Conservation (phyloP, 1,284 basidiomycete genomes). For the Cerioporus squamosus region DNA sequence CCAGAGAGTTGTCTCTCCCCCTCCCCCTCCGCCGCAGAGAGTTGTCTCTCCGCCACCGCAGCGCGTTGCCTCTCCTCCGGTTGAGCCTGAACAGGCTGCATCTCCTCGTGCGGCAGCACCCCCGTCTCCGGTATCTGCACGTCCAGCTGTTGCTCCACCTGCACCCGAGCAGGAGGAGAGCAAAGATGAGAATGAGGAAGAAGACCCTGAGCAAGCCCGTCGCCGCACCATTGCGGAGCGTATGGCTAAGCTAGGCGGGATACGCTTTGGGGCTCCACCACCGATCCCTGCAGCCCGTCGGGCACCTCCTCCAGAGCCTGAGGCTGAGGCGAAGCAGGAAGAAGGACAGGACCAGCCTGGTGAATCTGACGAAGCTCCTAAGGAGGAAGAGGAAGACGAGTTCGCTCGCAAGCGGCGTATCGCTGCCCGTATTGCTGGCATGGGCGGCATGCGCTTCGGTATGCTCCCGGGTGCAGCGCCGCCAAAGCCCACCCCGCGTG, state of each 20-base stretch:
- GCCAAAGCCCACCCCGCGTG: slow-evolving; percentile 18
- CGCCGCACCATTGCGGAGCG: slow-evolving; percentile 75
- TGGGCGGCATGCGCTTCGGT: slow-evolving; percentile 80
- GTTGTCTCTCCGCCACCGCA: slow-evolving; percentile 14
- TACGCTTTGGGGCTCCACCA: slow-evolving; percentile 65
- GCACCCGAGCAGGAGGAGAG: slow-evolving; percentile 4
- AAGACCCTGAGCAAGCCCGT: slow-evolving; percentile 52
- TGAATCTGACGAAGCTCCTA: slow-evolving; percentile 37
- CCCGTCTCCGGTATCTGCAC: not conserved
- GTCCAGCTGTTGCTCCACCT: not conserved
- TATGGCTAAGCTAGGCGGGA: slow-evolving; percentile 79
- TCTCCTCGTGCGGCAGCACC: slow-evolving; percentile 6
- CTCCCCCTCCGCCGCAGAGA: slow-evolving; percentile 14
- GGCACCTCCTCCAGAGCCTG: slow-evolving; percentile 36
- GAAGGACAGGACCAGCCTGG: slow-evolving; percentile 22
- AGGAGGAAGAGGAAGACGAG: slow-evolving; percentile 63
- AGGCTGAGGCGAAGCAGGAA: slow-evolving; percentile 42
- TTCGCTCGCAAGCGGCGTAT: slow-evolving; percentile 70
- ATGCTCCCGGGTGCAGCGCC: slow-evolving; percentile 55
- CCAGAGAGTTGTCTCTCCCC: slow-evolving; percentile 8
- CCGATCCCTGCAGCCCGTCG: slow-evolving; percentile 44
- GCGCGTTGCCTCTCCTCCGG: slow-evolving; percentile 3
- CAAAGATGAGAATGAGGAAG: slow-evolving; percentile 34
- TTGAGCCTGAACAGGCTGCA: not conserved
- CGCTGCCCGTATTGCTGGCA: slow-evolving; percentile 66